A percentile compares a stretch with the other conserved stretches of the same genome.
phyloP scores from a whole-genome alignment of 2,329 filamentous ascomycete genomes.

The Bipolaris cookei region DNA sequence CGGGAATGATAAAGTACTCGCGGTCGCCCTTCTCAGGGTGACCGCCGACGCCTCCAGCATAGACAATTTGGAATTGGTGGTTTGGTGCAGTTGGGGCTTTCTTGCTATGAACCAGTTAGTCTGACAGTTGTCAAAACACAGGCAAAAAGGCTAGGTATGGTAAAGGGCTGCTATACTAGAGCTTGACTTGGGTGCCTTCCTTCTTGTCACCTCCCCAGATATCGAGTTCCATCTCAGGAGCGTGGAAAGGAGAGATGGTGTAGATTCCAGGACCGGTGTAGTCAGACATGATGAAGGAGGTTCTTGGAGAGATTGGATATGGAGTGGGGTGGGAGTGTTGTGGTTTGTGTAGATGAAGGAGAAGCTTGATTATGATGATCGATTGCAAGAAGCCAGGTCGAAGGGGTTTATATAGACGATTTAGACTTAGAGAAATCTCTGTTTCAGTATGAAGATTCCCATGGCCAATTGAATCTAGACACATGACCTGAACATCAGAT shows the following conservation, averaged over 20 bases:
- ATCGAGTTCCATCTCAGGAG: neutral
- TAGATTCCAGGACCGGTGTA: conserved; percentile 8
- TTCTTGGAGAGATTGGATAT: no score
- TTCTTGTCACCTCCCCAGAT: neutral
- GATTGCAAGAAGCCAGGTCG: neutral
- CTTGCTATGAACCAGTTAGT: neutral
- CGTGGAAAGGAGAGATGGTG: neutral
- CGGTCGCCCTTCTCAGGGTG: conserved; percentile 7
- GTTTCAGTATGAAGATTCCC: neutral
- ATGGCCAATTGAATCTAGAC: neutral
- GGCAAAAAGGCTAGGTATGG: neutral
- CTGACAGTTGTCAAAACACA: neutral
- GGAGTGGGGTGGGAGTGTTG: neutral
- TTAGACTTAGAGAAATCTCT: neutral
- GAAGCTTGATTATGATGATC: neutral
- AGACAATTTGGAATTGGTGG: conserved; percentile 4
- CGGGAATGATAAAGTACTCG: conserved; percentile 11
- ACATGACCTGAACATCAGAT: neutral
- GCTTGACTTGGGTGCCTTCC: neutral
- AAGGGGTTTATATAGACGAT: neutral
- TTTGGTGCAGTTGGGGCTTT: neutral
- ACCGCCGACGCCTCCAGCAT: neutral
- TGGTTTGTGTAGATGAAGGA: neutral
- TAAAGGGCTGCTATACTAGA: neutral
- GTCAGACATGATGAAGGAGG: neutral